Percentiles rank a stretch among this genome's conserved stretches.
phyloP scores from a whole-genome alignment of 805 yeast genomes.

The Kluyveromyces siamensis region DNA sequence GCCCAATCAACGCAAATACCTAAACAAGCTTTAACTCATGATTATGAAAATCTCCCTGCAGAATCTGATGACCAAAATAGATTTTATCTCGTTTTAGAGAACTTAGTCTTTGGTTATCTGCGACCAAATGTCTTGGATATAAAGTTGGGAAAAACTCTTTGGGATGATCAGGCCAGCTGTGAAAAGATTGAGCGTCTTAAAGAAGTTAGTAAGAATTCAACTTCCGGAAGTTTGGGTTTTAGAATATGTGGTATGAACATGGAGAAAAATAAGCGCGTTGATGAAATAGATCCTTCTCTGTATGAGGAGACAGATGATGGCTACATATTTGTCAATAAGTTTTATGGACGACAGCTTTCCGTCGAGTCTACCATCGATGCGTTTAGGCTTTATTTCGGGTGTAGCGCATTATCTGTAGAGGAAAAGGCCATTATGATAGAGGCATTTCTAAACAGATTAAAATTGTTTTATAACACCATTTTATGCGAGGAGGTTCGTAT shows the following conservation, averaged over 20 bases:
- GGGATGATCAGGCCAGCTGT: slow-evolving; percentile 48
- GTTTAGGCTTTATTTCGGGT: slow-evolving; percentile 38
- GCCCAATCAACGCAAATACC: slow-evolving; percentile 9
- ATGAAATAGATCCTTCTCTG: slow-evolving; percentile 13
- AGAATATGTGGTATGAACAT: slow-evolving; percentile 87
- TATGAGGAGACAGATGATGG: slow-evolving; percentile 25
- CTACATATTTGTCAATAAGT: slow-evolving; percentile 51
- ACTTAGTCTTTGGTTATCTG: slow-evolving; percentile 49
- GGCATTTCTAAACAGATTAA: slow-evolving; percentile 50
- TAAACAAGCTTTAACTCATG: neutral
- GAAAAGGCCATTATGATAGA: slow-evolving; percentile 33
- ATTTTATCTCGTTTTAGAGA: slow-evolving; percentile 57
- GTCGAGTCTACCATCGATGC: slow-evolving; percentile 36
- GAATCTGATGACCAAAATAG: neutral
- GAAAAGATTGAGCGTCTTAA: slow-evolving; percentile 58
- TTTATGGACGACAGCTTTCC: slow-evolving; percentile 58
- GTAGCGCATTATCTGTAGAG: slow-evolving; percentile 24
- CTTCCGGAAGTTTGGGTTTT: slow-evolving; percentile 68
- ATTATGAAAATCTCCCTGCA: neutral
- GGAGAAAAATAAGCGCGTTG: slow-evolving; percentile 14
- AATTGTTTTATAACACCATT: slow-evolving; percentile 56
- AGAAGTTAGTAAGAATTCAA: slow-evolving; percentile 59
- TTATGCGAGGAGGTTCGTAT: slow-evolving; percentile 54
- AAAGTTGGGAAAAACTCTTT: slow-evolving; percentile 64
- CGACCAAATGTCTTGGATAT: slow-evolving; percentile 74